Conservation (phyloP, 176 grass and related monocot genomes). For the Oryza officinalis region DNA sequence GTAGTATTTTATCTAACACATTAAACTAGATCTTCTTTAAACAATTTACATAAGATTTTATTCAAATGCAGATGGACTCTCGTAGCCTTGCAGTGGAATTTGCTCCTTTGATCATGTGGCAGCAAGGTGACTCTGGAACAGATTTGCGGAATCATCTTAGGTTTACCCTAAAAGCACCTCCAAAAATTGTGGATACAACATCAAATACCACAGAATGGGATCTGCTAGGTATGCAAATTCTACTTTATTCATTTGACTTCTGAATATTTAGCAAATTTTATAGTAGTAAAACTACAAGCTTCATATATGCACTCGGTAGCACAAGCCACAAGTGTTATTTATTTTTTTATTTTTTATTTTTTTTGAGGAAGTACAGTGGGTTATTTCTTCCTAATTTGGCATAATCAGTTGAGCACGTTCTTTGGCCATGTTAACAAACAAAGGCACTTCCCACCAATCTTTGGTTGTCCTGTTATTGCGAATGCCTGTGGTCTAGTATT, state of each 20-base stretch:
- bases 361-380: no score
- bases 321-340: not conserved
- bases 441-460: not conserved
- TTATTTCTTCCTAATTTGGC: not conserved
- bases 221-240: conserved; percentile 55
- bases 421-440: conserved; percentile 9
- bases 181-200: conserved; percentile 60
- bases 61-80: conserved; percentile 86
- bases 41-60: not conserved
- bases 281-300: not conserved
- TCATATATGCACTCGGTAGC: not conserved
- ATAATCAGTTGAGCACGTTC: not conserved
- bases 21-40: not conserved
- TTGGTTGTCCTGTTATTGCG: not conserved
- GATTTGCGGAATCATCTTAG: conserved; percentile 70
- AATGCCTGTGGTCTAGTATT: not conserved
- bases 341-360: no score
- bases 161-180: conserved; percentile 68
- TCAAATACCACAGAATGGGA: conserved; percentile 55
- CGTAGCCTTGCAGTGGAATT: conserved; percentile 89
- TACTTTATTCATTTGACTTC: not conserved
- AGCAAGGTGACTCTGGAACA: conserved; percentile 75
- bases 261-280: conserved; percentile 1
- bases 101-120: conserved; percentile 87
- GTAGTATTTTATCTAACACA: not conserved